Conservation (phyloP, 2,329 filamentous ascomycete species). For the Ceratocystis cacaofunesta region DNA sequence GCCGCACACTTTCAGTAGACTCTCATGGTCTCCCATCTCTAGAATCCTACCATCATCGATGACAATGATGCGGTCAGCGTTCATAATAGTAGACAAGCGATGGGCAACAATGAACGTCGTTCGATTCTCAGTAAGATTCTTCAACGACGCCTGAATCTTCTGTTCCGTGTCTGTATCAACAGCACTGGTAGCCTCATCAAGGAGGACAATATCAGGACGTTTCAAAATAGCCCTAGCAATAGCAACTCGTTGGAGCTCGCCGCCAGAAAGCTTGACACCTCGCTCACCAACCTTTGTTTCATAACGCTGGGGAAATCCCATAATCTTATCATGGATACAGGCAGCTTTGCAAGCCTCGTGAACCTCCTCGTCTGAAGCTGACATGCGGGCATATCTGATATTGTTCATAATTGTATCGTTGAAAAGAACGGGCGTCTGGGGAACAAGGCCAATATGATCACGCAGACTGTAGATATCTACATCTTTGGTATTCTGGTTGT, state of each 20-base stretch:
- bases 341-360: conserved; percentile 40
- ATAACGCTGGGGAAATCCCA: conserved; percentile 39
- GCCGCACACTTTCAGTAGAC: conserved; percentile 41
- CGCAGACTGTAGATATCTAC: conserved; percentile 38
- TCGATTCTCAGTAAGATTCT: conserved; percentile 41
- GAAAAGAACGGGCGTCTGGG: conserved; percentile 41
- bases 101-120: conserved; percentile 57
- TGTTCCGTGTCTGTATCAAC: conserved; percentile 57
- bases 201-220: conserved; percentile 56
- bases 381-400: conserved; percentile 40
- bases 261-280: conserved; percentile 48
- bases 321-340: conserved; percentile 43
- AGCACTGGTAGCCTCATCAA: conserved; percentile 67
- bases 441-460: conserved; percentile 40
- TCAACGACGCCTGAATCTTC: conserved; percentile 48
- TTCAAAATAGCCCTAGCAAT: conserved; percentile 61
- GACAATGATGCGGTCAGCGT: conserved; percentile 52
- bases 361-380: conserved; percentile 40
- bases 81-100: conserved; percentile 55
- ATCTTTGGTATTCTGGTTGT: conserved; percentile 42
- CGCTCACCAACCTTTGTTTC: conserved; percentile 36
- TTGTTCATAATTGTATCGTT: conserved; percentile 46
- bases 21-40: conserved; percentile 48
- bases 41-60: conserved; percentile 46
- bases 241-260: conserved; percentile 51